Base-by-base conservation (phyloP, 164 flowering plant species). In the Euptelea pleiosperma region DNA sequence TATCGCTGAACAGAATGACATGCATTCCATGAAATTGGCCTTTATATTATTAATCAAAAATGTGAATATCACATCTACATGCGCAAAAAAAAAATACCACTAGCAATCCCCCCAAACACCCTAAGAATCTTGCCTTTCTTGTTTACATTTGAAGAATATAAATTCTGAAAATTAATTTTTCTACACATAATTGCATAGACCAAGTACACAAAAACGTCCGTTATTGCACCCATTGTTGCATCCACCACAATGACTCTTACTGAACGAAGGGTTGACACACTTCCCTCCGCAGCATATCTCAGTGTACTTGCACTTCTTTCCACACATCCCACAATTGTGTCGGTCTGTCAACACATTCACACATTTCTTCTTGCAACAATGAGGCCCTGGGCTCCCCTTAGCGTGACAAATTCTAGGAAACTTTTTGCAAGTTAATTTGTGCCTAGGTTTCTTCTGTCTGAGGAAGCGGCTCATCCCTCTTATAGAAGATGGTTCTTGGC, bases 241-340 rank as follows among this genome's bases (percentile, higher is more conserved):
- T 2, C 48, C 52, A 33, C 68, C 72, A 6, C 72, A 63, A 31
- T 69, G 55, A 12, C 24, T 8, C 40, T 18, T 19, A 43, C 59
- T 28, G 29, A 21, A 59, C 14, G 45, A 46, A 8, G 54, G 68
- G 31, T 69, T 63, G 8, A 63, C 44, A 10, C 68, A 63, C 18
- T 64, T 52, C 4, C 68, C 72, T 39, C 34, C 29, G 14, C 72
- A 69, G 22, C 72, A 69, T 2, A 56, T 46, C 37, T 63, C 60
- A 2, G 30, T 36, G 48, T 45, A 58, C 57, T 47, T 63, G 44
- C 72, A 69, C 40, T 53, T 69, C 24, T 58, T 52, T 55, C 72
- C 64, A 48, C 72, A 63, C 51, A 16, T 25, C 21, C 72, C 61
- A 21, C 72, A 69, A 43, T 69, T 58, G 10, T 39, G 29, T 2